phyloP scores from a whole-genome alignment of 805 yeast species.

The Candida succiphila region DNA sequence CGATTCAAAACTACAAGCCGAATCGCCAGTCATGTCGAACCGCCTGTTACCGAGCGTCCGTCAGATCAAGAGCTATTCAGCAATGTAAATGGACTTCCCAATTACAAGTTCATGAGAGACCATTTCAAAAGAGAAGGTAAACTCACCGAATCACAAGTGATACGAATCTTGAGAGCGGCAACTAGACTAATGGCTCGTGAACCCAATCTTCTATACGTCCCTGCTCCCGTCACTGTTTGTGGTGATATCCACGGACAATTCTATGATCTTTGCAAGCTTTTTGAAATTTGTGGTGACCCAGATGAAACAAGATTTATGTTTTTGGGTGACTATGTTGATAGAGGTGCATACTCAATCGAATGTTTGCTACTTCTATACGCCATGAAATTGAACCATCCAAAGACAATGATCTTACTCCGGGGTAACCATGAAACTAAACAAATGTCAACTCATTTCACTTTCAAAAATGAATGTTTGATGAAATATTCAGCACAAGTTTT shows the following conservation, averaged over 20 bases:
- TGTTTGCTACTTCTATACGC: slow-evolving; percentile 68
- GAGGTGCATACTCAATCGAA: slow-evolving; percentile 88
- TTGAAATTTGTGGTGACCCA: slow-evolving; percentile 92
- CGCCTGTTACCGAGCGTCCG: slow-evolving; percentile 61
- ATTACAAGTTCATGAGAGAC: slow-evolving; percentile 56
- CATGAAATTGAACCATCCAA: slow-evolving; percentile 66
- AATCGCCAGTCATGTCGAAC: slow-evolving; percentile 43
- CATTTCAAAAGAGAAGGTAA: slow-evolving; percentile 82
- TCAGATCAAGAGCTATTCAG: slow-evolving; percentile 57
- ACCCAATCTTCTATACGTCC: slow-evolving; percentile 71
- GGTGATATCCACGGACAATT: slow-evolving; percentile 98
- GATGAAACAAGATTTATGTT: slow-evolving; percentile 64
- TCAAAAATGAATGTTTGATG: slow-evolving; percentile 81
- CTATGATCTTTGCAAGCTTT: slow-evolving; percentile 79
- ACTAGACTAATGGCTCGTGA: slow-evolving; percentile 54
- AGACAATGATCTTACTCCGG: slow-evolving; percentile 68
- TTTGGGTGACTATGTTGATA: slow-evolving; percentile 90
- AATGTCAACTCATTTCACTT: slow-evolving; percentile 88
- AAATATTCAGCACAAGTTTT: slow-evolving; percentile 63
- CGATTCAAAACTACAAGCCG: slow-evolving; percentile 46
- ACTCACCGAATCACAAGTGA: slow-evolving; percentile 58
- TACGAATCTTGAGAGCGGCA: slow-evolving; percentile 56
- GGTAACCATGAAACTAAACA: slow-evolving; percentile 96
- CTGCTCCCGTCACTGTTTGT: slow-evolving; percentile 92
- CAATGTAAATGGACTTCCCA: slow-evolving; percentile 54